phyloP scores from a whole-genome alignment of 495 filamentous ascomycete species.

The Aspergillus conjunctus region DNA sequence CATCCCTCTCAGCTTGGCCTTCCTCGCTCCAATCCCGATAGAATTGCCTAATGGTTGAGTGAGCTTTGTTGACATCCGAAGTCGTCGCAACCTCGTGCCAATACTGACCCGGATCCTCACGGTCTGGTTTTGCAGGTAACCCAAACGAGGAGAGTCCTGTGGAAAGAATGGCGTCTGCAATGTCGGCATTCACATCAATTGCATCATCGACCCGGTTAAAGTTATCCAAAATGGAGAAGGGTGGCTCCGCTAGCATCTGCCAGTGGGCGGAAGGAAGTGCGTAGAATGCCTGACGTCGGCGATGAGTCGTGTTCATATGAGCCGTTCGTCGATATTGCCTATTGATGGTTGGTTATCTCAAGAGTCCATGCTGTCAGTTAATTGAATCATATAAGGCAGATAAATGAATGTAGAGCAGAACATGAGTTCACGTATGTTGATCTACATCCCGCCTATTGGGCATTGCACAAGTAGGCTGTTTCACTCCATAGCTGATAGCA shows the following conservation, averaged over 20 bases:
- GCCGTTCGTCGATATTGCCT: slow-evolving; percentile 83
- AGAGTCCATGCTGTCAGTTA: no score
- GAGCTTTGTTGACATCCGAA: slow-evolving; percentile 82
- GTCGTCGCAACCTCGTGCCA: slow-evolving; percentile 69
- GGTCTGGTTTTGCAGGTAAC: slow-evolving; percentile 38
- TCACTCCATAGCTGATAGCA: background rate
- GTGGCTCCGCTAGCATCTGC: slow-evolving; percentile 73
- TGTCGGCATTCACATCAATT: slow-evolving; percentile 84
- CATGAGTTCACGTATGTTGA: background rate
- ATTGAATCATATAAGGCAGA: no score
- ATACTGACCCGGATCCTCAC: slow-evolving; percentile 41
- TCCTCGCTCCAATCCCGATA: slow-evolving; percentile 93
- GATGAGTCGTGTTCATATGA: slow-evolving; percentile 85
- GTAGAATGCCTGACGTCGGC: slow-evolving; percentile 87
- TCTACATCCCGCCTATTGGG: background rate
- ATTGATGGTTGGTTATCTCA: slow-evolving; percentile 13
- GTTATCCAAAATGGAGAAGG: slow-evolving; percentile 78
- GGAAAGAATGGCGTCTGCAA: slow-evolving; percentile 74
- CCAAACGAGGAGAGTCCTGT: slow-evolving; percentile 67
- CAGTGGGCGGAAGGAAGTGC: slow-evolving; percentile 81
- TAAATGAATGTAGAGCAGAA: background rate
- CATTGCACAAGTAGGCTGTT: no score
- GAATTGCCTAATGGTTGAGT: slow-evolving; percentile 87
- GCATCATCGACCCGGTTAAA: slow-evolving; percentile 80
- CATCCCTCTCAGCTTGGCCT: slow-evolving; percentile 69